phyloP scores from a whole-genome alignment of 1,139 yeast species.

The Kluyveromyces sp. region DNA sequence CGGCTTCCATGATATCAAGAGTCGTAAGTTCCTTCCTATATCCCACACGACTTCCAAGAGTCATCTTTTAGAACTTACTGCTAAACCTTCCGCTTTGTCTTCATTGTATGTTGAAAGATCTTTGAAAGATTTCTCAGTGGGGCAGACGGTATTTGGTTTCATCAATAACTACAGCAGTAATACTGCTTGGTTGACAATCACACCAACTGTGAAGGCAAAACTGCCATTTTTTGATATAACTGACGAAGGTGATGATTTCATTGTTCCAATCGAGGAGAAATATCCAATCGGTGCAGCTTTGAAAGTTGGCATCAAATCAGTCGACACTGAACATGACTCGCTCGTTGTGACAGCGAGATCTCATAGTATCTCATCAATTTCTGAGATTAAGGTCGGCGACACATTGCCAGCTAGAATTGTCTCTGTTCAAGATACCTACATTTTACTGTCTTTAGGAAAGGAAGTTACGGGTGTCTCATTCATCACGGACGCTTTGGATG shows the following conservation, averaged over 20 bases:
- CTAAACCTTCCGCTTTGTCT: conserved; percentile 41
- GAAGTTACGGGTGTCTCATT: conserved; percentile 58
- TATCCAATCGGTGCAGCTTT: conserved; percentile 71
- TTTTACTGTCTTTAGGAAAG: conserved; percentile 61
- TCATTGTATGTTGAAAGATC: conserved; percentile 38
- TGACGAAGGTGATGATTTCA: conserved; percentile 46
- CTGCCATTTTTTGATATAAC: conserved; percentile 61
- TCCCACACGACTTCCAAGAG: conserved; percentile 54
- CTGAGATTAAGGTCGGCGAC: conserved; percentile 53
- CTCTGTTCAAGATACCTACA: conserved; percentile 54
- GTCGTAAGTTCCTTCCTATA: conserved; percentile 62
- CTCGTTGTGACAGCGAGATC: conserved; percentile 48
- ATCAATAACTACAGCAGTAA: conserved; percentile 54
- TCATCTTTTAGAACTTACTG: conserved; percentile 59
- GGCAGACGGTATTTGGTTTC: conserved; percentile 55
- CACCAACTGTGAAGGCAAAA: conserved; percentile 64
- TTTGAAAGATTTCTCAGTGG: conserved; percentile 47
- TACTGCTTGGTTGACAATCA: conserved; percentile 60
- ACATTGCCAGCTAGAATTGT: conserved; percentile 60
- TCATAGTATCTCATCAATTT: conserved; percentile 36
- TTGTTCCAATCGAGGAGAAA: conserved; percentile 42
- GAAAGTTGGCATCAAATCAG: conserved; percentile 47
- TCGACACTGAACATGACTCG: conserved; percentile 48
- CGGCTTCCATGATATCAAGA: conserved; percentile 72
- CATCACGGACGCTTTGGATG: conserved; percentile 73